Percentiles rank a stretch among this genome's conserved stretches.
Evolutionary conservation across 768 basidiomycete genomes (phyloP).

Genomic region (Melanogaster broomeanus): DNA sequence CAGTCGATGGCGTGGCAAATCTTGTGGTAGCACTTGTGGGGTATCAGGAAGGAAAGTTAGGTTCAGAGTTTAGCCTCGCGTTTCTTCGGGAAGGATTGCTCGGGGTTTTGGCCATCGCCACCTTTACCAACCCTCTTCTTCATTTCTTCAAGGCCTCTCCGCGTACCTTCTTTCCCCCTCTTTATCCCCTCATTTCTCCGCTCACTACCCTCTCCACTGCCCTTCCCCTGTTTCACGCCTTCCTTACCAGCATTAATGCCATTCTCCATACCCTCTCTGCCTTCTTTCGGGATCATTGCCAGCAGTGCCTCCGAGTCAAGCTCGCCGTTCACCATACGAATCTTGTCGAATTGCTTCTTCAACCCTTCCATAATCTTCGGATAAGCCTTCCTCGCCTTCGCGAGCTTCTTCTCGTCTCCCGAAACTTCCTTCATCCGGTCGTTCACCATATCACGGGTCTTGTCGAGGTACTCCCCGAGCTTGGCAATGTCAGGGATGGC

Average conservation of each 20-base stretch:
- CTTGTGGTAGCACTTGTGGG: no score
- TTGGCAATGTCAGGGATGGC: constrained; percentile 4
- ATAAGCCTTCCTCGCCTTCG: constrained; percentile 15
- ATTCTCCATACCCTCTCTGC: not conserved
- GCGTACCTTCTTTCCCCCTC: constrained; percentile 7
- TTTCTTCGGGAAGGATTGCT: constrained; percentile 13
- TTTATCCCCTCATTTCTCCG: constrained; percentile 4
- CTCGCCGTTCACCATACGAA: constrained; percentile 2
- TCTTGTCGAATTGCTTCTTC: constrained; percentile 10
- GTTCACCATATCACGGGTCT: constrained; percentile 17
- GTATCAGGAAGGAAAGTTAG: no score
- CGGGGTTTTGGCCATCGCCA: constrained; percentile 8
- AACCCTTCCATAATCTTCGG: constrained; percentile 11
- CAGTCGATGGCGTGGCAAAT: no score
- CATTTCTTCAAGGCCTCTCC: constrained; percentile 14
- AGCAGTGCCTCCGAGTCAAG: constrained; percentile 6
- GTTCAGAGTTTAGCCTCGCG: constrained; percentile 25
- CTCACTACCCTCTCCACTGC: not conserved
- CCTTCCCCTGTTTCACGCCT: not conserved
- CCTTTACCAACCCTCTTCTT: constrained; percentile 1
- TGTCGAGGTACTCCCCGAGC: constrained; percentile 18
- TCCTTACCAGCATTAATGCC: constrained; percentile 7
- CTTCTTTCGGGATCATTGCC: constrained; percentile 11
- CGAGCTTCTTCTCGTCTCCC: constrained; percentile 18
- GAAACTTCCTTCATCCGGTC: constrained; percentile 14